phyloP scores from a whole-genome alignment of 1,139 yeast species.

The Suhomyces bolitotheri region DNA sequence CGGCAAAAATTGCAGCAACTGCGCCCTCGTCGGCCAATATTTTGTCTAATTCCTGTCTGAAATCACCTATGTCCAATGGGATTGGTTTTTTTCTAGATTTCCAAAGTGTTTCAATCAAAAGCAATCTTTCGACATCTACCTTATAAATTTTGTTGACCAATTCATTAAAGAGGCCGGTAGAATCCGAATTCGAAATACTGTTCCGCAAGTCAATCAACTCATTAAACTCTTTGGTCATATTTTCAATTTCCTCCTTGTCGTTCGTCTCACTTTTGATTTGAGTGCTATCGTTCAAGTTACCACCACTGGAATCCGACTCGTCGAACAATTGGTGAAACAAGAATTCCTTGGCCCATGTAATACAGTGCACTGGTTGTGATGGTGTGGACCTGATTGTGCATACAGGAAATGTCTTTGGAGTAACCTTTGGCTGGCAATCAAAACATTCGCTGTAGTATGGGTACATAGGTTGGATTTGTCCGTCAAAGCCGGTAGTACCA shows the following conservation, averaged over 20 bases:
- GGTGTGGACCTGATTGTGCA: constrained; percentile 98
- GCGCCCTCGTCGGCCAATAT: constrained; percentile 10
- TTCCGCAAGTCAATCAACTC: constrained; percentile 69
- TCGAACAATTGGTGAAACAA: constrained; percentile 81
- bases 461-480: constrained; percentile 88
- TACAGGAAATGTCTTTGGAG: constrained; percentile 90
- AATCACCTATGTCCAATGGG: constrained; percentile 48
- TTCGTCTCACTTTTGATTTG: constrained; percentile 54
- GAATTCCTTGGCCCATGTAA: constrained; percentile 96
- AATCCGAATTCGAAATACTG: constrained; percentile 30
- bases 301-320: constrained; percentile 38
- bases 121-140: constrained; percentile 72
- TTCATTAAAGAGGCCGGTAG: constrained; percentile 28
- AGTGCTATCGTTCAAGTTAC: constrained; percentile 28
- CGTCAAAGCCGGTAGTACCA: constrained; percentile 93
- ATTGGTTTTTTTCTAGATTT: constrained; percentile 65
- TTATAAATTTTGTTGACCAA: constrained; percentile 60
- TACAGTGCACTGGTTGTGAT: constrained; percentile 92
- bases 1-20: constrained; percentile 24
- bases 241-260: constrained; percentile 65
- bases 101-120: constrained; percentile 78
- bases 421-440: constrained; percentile 83
- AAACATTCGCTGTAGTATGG: constrained; percentile 89
- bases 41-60: constrained; percentile 11
- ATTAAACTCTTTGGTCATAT: constrained; percentile 69